phyloP scores from a whole-genome alignment of 352 stramenopile species.

The Globisporangium megalacanthum region DNA sequence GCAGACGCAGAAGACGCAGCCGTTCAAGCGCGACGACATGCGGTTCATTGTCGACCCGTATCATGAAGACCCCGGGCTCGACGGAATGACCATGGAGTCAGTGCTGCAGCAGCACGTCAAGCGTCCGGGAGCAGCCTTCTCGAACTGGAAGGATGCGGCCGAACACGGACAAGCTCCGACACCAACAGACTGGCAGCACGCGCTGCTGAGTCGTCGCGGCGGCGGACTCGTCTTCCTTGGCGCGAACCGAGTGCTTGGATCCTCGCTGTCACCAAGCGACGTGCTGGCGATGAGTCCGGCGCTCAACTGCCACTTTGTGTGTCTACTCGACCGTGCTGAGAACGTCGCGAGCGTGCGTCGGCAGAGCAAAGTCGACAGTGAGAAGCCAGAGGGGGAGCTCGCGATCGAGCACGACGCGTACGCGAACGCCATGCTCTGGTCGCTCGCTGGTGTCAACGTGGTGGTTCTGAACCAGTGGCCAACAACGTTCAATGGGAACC shows the following conservation, averaged over 20 bases:
- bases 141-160: slow-evolving; percentile 53
- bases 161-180: slow-evolving; percentile 59
- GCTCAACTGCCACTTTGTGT: slow-evolving; percentile 57
- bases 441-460: slow-evolving; percentile 68
- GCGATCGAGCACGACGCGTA: slow-evolving; percentile 62
- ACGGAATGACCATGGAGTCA: slow-evolving; percentile 34
- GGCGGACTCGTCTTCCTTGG: slow-evolving; percentile 72
- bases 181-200: slow-evolving; percentile 62
- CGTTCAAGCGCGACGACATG: slow-evolving; percentile 53
- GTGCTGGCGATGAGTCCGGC: slow-evolving; percentile 68
- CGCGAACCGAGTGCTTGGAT: slow-evolving; percentile 57
- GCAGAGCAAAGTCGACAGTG: slow-evolving; percentile 84
- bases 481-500: slow-evolving; percentile 74
- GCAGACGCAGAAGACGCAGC: slow-evolving; percentile 40
- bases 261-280: slow-evolving; percentile 26
- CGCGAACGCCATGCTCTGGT: slow-evolving; percentile 62
- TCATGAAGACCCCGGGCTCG: slow-evolving; percentile 37
- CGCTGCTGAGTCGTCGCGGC: slow-evolving; percentile 43
- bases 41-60: slow-evolving; percentile 58
- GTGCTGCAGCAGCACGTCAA: slow-evolving; percentile 39
- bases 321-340: slow-evolving; percentile 78
- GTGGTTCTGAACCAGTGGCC: slow-evolving; percentile 80
- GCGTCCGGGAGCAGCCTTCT: slow-evolving; percentile 19
- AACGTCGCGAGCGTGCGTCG: slow-evolving; percentile 64
- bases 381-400: slow-evolving; percentile 57